A percentile compares a stretch with the other conserved stretches of the same genome.
Evolutionary conservation across 257 asterid species (phyloP).

Genomic region (Pogostemon cablin): DNA sequence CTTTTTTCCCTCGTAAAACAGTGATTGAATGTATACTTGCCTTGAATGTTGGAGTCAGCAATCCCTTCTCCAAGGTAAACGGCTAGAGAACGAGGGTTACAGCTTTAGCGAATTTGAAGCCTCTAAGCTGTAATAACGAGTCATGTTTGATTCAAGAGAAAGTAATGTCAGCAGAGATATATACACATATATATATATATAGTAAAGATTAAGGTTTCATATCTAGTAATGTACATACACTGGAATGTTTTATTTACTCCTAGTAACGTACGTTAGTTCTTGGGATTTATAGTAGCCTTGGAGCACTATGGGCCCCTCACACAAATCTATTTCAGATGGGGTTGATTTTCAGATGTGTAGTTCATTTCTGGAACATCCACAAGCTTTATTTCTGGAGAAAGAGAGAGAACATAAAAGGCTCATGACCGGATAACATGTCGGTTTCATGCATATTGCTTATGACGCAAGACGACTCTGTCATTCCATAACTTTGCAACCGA

Average conservation of each 20-base stretch:
- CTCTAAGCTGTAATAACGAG: conserved; percentile 54
- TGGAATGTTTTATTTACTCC: no score
- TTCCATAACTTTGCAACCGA: conserved; percentile 65
- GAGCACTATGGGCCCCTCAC: conserved; percentile 74
- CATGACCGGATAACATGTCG: conserved; percentile 72
- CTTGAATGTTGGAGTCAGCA: conserved; percentile 85
- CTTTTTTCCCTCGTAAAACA: neutral
- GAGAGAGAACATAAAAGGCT: neutral
- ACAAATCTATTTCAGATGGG: conserved; percentile 81
- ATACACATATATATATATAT: neutral
- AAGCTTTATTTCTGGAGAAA: conserved; percentile 63
- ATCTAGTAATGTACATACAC: no score
- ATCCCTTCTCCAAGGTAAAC: conserved; percentile 63
- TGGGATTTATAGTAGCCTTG: conserved; percentile 78
- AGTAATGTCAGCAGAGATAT: neutral
- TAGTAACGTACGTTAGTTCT: conserved; percentile 54
- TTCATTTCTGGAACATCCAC: conserved; percentile 87
- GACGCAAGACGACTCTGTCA: conserved; percentile 81
- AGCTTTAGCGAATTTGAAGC: conserved; percentile 78
- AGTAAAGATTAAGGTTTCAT: no score
- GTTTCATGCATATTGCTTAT: conserved; percentile 64
- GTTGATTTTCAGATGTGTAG: conserved; percentile 72
- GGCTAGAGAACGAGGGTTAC: conserved; percentile 69
- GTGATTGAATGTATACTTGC: conserved; percentile 34
- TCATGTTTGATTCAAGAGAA: neutral